A percentile compares a stretch with the other conserved stretches of the same genome.
Evolutionary conservation across 371 early-diverging fungal genomes (phyloP).

Genomic region (Apophysomyces elegans): DNA sequence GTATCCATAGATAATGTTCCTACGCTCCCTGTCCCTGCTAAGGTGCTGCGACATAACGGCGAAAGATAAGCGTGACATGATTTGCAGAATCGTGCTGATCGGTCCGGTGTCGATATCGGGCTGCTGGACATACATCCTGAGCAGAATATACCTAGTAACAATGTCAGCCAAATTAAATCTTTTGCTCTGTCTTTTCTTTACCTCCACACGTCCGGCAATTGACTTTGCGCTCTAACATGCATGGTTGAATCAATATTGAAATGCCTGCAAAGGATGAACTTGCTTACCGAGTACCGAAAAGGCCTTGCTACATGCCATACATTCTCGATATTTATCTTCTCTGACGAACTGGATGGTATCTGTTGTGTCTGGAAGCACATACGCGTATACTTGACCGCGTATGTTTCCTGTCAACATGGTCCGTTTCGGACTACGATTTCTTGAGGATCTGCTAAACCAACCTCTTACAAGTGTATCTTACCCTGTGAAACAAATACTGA

Average conservation of each 20-base stretch:
- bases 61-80: slow-evolving; percentile 19
- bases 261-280: neutral
- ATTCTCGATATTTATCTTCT: slow-evolving; percentile 61
- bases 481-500: slow-evolving; percentile 54
- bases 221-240: slow-evolving; percentile 37
- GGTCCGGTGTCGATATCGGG: slow-evolving; percentile 32
- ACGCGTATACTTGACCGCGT: slow-evolving; percentile 62
- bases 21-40: neutral
- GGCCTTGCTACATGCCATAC: slow-evolving; percentile 58
- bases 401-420: slow-evolving; percentile 68
- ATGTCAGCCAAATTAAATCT: neutral
- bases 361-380: slow-evolving; percentile 72
- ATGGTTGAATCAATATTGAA: slow-evolving; percentile 1
- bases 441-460: neutral
- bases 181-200: slow-evolving; percentile 17
- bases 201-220: slow-evolving; percentile 54
- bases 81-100: slow-evolving; percentile 40
- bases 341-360: slow-evolving; percentile 67
- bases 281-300: slow-evolving; percentile 64
- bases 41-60: neutral
- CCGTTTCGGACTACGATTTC: slow-evolving; percentile 40
- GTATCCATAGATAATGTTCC: neutral
- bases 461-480: slow-evolving; percentile 18
- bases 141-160: slow-evolving; percentile 34
- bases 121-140: slow-evolving; percentile 32